Percentiles rank a stretch among this genome's conserved stretches.
Evolutionary conservation across 495 filamentous ascomycete genomes (phyloP).

Genomic region (Wilcoxina mikolae): DNA sequence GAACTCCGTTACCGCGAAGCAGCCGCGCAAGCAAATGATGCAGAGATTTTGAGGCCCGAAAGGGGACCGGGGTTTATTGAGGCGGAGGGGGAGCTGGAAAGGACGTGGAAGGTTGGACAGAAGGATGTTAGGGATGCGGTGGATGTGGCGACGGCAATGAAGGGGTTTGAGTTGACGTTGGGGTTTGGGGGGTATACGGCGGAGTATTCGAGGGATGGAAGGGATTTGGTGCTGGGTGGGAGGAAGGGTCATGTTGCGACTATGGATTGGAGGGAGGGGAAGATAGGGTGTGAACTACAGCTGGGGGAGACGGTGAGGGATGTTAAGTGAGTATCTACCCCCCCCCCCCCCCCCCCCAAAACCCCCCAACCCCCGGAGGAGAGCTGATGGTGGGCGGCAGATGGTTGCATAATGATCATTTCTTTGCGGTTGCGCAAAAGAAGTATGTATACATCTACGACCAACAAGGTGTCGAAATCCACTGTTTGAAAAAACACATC

Average conservation of each 20-base stretch:
- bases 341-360: too few species aligned
- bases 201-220: constrained; percentile 81
- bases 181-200: constrained; percentile 71
- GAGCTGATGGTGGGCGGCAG: constrained; percentile 24
- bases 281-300: constrained; percentile 78
- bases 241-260: constrained; percentile 89
- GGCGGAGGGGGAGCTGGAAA: constrained; percentile 70
- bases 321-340: constrained; percentile 36
- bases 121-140: constrained; percentile 66
- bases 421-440: constrained; percentile 95
- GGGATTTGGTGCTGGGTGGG: constrained; percentile 69
- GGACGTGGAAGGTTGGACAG: constrained; percentile 82
- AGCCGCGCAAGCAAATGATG: constrained; percentile 69
- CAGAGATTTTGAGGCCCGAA: constrained; percentile 85
- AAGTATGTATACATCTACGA: constrained; percentile 96
- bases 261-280: constrained; percentile 91
- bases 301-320: constrained; percentile 78
- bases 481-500: constrained; percentile 74
- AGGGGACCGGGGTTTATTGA: constrained; percentile 64
- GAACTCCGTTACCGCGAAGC: constrained; percentile 74
- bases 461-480: constrained; percentile 69
- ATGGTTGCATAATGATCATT: constrained; percentile 93
- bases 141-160: constrained; percentile 70
- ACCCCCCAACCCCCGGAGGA: too few species aligned
- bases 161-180: constrained; percentile 78